Evolutionary conservation across 345 rosid genomes (phyloP).

Genomic region (Capsella bursapastoris): DNA sequence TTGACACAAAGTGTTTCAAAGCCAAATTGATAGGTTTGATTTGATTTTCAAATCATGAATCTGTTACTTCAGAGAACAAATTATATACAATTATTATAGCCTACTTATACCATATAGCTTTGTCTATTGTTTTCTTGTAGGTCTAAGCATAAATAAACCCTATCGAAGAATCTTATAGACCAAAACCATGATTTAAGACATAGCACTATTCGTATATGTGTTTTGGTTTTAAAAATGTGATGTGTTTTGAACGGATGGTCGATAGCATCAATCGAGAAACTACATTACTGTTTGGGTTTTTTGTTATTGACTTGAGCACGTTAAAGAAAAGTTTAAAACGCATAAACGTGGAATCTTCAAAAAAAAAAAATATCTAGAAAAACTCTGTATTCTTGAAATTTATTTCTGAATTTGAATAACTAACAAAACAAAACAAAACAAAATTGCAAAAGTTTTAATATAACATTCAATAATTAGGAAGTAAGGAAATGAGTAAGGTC

Average conservation of each 20-base stretch:
- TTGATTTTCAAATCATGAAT: slow-evolving; percentile 43
- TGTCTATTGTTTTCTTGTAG: slow-evolving; percentile 38
- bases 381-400: not conserved
- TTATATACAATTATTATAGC: slow-evolving; percentile 14
- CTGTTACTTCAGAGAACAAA: slow-evolving; percentile 31
- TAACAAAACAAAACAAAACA: not conserved
- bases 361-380: not conserved
- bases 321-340: slow-evolving; percentile 7
- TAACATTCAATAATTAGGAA: not conserved
- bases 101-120: slow-evolving; percentile 30
- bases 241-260: slow-evolving; percentile 40
- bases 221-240: slow-evolving; percentile 21
- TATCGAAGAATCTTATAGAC: slow-evolving; percentile 28
- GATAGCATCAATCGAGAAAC: slow-evolving; percentile 18
- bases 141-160: slow-evolving; percentile 44
- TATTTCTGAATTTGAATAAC: not conserved
- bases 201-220: slow-evolving; percentile 21
- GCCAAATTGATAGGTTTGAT: slow-evolving; percentile 45
- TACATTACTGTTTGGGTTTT: slow-evolving; percentile 12
- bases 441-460: not conserved
- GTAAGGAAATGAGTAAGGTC: not conserved
- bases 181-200: slow-evolving; percentile 26
- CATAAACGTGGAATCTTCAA: not conserved
- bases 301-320: slow-evolving; percentile 24
- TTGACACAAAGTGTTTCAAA: slow-evolving; percentile 43